phyloP scores from a whole-genome alignment of 1,139 yeast genomes.

The Lipomyces yarrowii region DNA sequence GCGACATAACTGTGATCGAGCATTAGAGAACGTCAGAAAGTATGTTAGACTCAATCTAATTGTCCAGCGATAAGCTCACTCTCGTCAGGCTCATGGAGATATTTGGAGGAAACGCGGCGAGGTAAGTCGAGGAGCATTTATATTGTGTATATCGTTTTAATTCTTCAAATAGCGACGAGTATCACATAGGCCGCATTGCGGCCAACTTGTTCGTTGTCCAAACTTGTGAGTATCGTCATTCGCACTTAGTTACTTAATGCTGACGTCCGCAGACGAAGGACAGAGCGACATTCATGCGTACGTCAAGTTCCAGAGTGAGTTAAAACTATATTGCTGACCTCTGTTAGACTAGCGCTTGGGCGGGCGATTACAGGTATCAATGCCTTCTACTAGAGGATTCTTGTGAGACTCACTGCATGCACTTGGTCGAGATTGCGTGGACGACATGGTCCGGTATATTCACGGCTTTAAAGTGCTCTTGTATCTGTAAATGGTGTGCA shows the following conservation, averaged over 20 bases:
- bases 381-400: slow-evolving; percentile 41
- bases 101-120: slow-evolving; percentile 50
- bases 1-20: slow-evolving; percentile 50
- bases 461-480: too few relatives aligned
- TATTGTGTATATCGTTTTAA: not conserved
- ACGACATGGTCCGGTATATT: too few relatives aligned
- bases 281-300: slow-evolving; percentile 49
- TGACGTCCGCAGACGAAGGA: slow-evolving; percentile 44
- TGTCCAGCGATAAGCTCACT: not conserved
- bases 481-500: too few relatives aligned
- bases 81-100: slow-evolving; percentile 45
- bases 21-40: slow-evolving; percentile 44
- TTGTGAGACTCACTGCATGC: not conserved
- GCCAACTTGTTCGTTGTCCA: slow-evolving; percentile 50
- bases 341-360: slow-evolving; percentile 44
- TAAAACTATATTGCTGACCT: not conserved
- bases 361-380: slow-evolving; percentile 49
- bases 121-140: not conserved
- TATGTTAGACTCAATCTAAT: slow-evolving; percentile 12
- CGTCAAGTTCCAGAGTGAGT: not conserved
- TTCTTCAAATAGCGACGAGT: slow-evolving; percentile 43
- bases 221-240: slow-evolving; percentile 40
- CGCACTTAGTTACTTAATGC: not conserved
- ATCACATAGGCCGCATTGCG: slow-evolving; percentile 50
- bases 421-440: too few relatives aligned